Base-by-base conservation (phyloP, 148 eudicot genomes). In the Simmondsia chinensis region DNA sequence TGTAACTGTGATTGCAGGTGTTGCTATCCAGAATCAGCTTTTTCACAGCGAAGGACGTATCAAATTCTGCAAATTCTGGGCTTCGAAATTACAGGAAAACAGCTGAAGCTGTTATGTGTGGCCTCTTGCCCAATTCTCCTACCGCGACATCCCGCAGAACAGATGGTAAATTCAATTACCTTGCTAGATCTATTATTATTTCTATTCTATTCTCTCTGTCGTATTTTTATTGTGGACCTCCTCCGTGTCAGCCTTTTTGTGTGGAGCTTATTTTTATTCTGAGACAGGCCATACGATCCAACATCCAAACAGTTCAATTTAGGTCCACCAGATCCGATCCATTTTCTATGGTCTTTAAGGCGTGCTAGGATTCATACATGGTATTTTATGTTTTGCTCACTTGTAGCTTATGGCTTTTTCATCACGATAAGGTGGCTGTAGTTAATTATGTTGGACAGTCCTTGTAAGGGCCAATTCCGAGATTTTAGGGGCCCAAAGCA, bases 61-160 rank as follows among this genome's bases (percentile, higher is more conserved):
- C 94, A 31, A 58, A 70, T 54, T 56, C 84, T 9, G 69, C 58
- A 34, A 72, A 57, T 46, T 64, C 71, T 40, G 75, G 71, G 52
- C 74, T 85, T 34, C 44, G 54, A 34, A 68, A 56, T 18, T 89
- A 85, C 41, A 62, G 75, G 59, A 44, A 79, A 48, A 71, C 95
- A 23, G 87, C 95, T 9, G 88, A 89, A 54, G 77, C 85, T 50
- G 77, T 89, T 30, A 79, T 89, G 72, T 89, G 97, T 22, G 77
- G 87, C 52, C 80, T 89, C 42, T 46, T 89, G 42, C 93, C 87
- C 15, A 61, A 74, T 31, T 89, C 97, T 40, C 95, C 97, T 22
- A 73, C 79, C 1, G 93, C 85, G 18, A 79, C 88, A 26, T 4
- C 69, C 46, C 79, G 94, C 75, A 78, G 93, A 82, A 85, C 97